These are phyloP conservation scores for Mycena albidolilacea DNA, from an alignment of 768 basidiomycete species.

Conservation along the genomic window DNA sequence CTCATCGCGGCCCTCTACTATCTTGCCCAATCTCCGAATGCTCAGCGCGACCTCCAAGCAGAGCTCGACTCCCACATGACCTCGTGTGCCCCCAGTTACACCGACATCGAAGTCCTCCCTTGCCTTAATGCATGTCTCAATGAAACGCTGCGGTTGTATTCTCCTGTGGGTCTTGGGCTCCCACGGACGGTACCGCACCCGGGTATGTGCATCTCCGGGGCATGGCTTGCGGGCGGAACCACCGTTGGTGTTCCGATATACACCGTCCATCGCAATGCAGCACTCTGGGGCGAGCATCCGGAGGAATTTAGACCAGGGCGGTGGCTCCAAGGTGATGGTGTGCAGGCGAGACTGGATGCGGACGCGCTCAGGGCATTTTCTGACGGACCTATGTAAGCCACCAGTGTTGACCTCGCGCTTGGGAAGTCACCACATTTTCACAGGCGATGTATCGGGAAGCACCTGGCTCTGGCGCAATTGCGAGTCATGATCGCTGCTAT, in stretches of 20 bases:
- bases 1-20: slow-evolving; percentile 79
- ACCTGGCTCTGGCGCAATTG: slow-evolving; percentile 72
- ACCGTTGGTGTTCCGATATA: slow-evolving; percentile 73
- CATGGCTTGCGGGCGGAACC: slow-evolving; percentile 64
- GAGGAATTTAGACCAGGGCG: slow-evolving; percentile 71
- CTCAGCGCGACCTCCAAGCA: slow-evolving; percentile 67
- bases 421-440: background rate
- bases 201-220: slow-evolving; percentile 59
- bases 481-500: slow-evolving; percentile 71
- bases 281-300: slow-evolving; percentile 72
- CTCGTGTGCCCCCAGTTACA: slow-evolving; percentile 58
- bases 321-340: slow-evolving; percentile 69
- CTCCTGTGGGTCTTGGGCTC: slow-evolving; percentile 74
- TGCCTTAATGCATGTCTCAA: slow-evolving; percentile 76
- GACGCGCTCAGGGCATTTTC: slow-evolving; percentile 75
- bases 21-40: slow-evolving; percentile 64
- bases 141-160: slow-evolving; percentile 73
- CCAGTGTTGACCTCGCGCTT: background rate
- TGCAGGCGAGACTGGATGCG: slow-evolving; percentile 49
- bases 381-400: slow-evolving; percentile 68
- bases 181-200: slow-evolving; percentile 69
- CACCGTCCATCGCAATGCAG: slow-evolving; percentile 68
- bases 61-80: slow-evolving; percentile 73
- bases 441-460: slow-evolving; percentile 66
- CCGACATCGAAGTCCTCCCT: slow-evolving; percentile 65